phyloP scores from a whole-genome alignment of 2,329 filamentous ascomycete species.

The Penicillium verrucosum region DNA sequence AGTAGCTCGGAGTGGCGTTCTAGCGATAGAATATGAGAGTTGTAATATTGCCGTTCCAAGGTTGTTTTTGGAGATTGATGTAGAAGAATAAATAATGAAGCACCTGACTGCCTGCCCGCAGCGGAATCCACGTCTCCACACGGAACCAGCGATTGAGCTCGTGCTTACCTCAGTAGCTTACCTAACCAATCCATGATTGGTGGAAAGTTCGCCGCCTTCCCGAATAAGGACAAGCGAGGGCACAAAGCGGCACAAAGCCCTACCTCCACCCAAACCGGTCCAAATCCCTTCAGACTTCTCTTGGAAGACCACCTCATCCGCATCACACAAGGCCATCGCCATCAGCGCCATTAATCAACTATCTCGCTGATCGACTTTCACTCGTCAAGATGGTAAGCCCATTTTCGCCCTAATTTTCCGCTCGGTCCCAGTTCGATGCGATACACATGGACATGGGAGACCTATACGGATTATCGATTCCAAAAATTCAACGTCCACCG shows the following conservation, averaged over 20 bases:
- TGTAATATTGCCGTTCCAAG: neutral
- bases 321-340: constrained; percentile 41
- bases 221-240: constrained; percentile 38
- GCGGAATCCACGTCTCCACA: constrained; percentile 4
- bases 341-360: constrained; percentile 41
- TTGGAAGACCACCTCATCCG: constrained; percentile 34
- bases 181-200: constrained; percentile 14
- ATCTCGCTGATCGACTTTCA: constrained; percentile 42
- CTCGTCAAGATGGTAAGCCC: constrained; percentile 45
- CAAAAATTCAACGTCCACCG: constrained; percentile 8
- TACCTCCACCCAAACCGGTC: constrained; percentile 31
- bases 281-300: constrained; percentile 37
- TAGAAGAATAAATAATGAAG: neutral
- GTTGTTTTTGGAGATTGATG: neutral
- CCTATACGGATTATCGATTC: neutral
- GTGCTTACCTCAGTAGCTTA: constrained; percentile 6
- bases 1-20: neutral
- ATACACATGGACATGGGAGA: neutral
- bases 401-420: constrained; percentile 14
- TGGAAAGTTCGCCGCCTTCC: constrained; percentile 14
- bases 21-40: constrained; percentile 10
- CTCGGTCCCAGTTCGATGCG: constrained; percentile 8
- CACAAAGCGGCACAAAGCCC: constrained; percentile 28
- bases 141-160: neutral
- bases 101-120: constrained; percentile 7